Evolutionary conservation across 495 filamentous ascomycete species (phyloP).

Genomic region (Penicillium manginii): DNA sequence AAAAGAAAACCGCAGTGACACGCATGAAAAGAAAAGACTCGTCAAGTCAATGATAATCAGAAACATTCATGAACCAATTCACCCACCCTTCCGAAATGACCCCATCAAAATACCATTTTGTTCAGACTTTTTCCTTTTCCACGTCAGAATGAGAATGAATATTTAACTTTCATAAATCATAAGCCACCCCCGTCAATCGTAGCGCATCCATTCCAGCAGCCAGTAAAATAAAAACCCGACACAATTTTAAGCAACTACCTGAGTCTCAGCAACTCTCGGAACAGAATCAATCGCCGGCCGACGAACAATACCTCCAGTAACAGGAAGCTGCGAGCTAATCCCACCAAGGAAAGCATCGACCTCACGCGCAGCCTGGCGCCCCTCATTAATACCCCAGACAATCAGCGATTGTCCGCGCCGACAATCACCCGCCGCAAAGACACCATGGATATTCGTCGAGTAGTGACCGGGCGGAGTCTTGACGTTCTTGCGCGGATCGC

Average conservation of each 20-base stretch:
- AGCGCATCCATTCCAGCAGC: not conserved
- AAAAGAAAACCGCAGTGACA: too few species aligned
- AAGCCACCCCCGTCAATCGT: not conserved
- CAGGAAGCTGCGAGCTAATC: conserved; percentile 75
- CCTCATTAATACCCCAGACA: conserved; percentile 99
- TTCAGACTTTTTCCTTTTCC: not conserved
- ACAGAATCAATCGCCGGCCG: conserved; percentile 62
- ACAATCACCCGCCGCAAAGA: conserved; percentile 97
- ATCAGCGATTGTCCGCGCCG: conserved; percentile 95
- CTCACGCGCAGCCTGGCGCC: conserved; percentile 90
- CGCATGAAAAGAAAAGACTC: too few species aligned
- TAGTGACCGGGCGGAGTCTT: conserved; percentile 94
- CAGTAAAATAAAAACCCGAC: not conserved
- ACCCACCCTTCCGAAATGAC: not conserved
- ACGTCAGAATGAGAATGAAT: not conserved
- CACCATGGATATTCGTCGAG: conserved; percentile 81
- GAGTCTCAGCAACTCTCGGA: conserved; percentile 33
- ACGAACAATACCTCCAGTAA: conserved; percentile 94
- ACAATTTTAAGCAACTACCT: conserved; percentile 32
- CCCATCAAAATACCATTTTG: too few species aligned
- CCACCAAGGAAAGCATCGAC: conserved; percentile 88
- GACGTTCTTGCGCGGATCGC: conserved; percentile 93
- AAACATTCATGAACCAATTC: not conserved
- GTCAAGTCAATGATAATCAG: not conserved
- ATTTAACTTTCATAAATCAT: not conserved